phyloP scores from a whole-genome alignment of 1,139 yeast species.

The Zygosaccharomyces sapae region DNA sequence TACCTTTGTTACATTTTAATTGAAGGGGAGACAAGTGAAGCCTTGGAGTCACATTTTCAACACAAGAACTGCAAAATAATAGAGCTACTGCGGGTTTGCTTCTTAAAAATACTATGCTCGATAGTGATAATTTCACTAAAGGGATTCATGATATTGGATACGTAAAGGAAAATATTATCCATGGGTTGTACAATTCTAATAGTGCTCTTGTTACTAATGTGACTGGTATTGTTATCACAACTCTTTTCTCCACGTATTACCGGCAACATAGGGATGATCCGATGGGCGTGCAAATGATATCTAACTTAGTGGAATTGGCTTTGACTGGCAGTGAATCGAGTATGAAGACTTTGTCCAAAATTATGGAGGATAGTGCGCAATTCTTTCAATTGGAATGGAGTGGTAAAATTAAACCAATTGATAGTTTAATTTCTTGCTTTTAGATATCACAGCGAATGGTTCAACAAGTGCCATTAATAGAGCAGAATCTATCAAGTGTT shows the following conservation, averaged over 20 bases:
- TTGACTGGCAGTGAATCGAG: constrained; percentile 65
- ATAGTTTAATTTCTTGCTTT: constrained; percentile 62
- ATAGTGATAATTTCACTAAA: constrained; percentile 30
- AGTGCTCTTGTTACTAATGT: constrained; percentile 71
- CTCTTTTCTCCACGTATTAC: constrained; percentile 57
- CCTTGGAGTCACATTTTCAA: constrained; percentile 33
- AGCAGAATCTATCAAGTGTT: constrained; percentile 63
- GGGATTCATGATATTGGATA: constrained; percentile 39
- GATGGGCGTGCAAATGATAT: constrained; percentile 64
- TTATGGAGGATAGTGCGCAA: constrained; percentile 69
- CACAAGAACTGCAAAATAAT: constrained; percentile 42
- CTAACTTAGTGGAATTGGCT: constrained; percentile 60
- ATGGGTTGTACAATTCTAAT: constrained; percentile 57
- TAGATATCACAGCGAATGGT: constrained; percentile 46
- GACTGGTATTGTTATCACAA: constrained; percentile 85
- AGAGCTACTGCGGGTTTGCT: constrained; percentile 88
- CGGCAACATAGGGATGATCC: constrained; percentile 36
- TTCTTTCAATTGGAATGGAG: constrained; percentile 55
- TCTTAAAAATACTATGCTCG: constrained; percentile 66
- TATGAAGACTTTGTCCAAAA: constrained; percentile 74
- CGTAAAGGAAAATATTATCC: constrained; percentile 57
- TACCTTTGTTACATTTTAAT: constrained; percentile 70
- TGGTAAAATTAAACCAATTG: constrained; percentile 51
- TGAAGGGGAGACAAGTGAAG: constrained; percentile 44
- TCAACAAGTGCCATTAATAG: constrained; percentile 48